These are phyloP conservation scores for Neurospora sp. DNA, from an alignment of 2,329 filamentous ascomycete species.

Conservation along the genomic window DNA sequence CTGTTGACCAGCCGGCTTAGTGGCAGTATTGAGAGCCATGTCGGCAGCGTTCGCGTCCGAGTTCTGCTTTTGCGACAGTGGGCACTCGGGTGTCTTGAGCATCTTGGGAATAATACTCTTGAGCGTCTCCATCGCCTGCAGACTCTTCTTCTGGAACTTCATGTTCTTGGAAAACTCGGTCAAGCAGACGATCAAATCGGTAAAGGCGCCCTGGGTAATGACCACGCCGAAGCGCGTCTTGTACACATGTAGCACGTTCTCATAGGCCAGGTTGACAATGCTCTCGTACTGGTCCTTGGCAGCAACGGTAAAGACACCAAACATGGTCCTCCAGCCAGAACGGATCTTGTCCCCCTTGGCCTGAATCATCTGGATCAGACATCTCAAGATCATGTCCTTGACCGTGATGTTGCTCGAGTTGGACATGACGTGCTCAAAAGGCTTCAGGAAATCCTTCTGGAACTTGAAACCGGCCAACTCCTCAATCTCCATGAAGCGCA, in stretches of 20 bases:
- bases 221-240: slow-evolving; percentile 92
- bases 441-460: slow-evolving; percentile 97
- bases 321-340: slow-evolving; percentile 98
- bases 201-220: slow-evolving; percentile 92
- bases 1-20: slow-evolving; percentile 41
- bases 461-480: slow-evolving; percentile 98
- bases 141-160: slow-evolving; percentile 95
- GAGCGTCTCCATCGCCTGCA: slow-evolving; percentile 89
- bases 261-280: slow-evolving; percentile 93
- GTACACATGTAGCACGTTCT: slow-evolving; percentile 93
- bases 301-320: slow-evolving; percentile 94
- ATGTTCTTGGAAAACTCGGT: slow-evolving; percentile 99
- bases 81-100: slow-evolving; percentile 92
- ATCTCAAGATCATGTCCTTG: slow-evolving; percentile 94
- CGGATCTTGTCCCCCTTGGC: slow-evolving; percentile 92
- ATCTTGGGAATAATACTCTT: slow-evolving; percentile 92
- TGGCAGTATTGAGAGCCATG: slow-evolving; percentile 22
- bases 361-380: slow-evolving; percentile 98
- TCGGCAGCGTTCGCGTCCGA: slow-evolving; percentile 21
- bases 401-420: slow-evolving; percentile 87
- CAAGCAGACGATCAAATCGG: slow-evolving; percentile 88
- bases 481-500: slow-evolving; percentile 98
- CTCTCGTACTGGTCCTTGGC: slow-evolving; percentile 87
- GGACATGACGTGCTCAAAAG: slow-evolving; percentile 93
- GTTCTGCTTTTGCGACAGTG: slow-evolving; percentile 58